Percentiles rank a stretch among this genome's conserved stretches.
Evolutionary conservation across 352 stramenopile genomes (phyloP).

Genomic region (Phytophthora cajani): DNA sequence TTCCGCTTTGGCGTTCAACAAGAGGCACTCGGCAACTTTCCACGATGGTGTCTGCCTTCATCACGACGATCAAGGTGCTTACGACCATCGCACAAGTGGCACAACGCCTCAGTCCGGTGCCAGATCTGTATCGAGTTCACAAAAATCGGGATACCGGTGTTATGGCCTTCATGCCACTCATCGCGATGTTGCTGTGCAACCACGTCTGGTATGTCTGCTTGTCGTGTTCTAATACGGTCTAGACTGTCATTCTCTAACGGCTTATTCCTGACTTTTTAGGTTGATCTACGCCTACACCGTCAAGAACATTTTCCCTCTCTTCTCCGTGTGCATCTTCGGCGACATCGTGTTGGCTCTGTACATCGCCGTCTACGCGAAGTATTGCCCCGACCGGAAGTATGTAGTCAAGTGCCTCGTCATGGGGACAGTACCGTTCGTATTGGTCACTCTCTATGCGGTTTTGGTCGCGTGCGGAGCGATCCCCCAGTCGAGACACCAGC

Average conservation of each 20-base stretch:
- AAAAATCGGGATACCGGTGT: slow-evolving; percentile 22
- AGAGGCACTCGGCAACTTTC: neutral
- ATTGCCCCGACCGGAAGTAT: slow-evolving; percentile 27
- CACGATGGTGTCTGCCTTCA: slow-evolving; percentile 29
- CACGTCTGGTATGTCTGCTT: slow-evolving; percentile 36
- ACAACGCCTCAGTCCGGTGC: slow-evolving; percentile 28
- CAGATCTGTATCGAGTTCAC: slow-evolving; percentile 33
- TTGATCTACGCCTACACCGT: slow-evolving; percentile 35
- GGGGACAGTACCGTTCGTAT: slow-evolving; percentile 7
- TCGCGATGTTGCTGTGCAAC: slow-evolving; percentile 34
- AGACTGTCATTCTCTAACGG: neutral
- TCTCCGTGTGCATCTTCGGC: slow-evolving; percentile 36
- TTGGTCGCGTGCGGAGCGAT: slow-evolving; percentile 24
- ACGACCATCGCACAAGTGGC: slow-evolving; percentile 33
- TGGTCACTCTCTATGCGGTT: slow-evolving; percentile 30
- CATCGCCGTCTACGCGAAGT: slow-evolving; percentile 31
- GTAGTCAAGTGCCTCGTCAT: slow-evolving; percentile 13
- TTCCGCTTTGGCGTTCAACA: slow-evolving; percentile 9
- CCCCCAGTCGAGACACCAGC: slow-evolving; percentile 29
- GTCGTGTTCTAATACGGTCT: neutral
- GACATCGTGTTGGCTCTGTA: slow-evolving; percentile 28
- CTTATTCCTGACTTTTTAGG: slow-evolving; percentile 12
- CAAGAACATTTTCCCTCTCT: slow-evolving; percentile 36
- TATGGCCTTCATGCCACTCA: slow-evolving; percentile 33
- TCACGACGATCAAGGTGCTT: slow-evolving; percentile 35